Evolutionary conservation across 1,284 basidiomycete species (phyloP).

Genomic region (Sanghuangporus weigelae): DNA sequence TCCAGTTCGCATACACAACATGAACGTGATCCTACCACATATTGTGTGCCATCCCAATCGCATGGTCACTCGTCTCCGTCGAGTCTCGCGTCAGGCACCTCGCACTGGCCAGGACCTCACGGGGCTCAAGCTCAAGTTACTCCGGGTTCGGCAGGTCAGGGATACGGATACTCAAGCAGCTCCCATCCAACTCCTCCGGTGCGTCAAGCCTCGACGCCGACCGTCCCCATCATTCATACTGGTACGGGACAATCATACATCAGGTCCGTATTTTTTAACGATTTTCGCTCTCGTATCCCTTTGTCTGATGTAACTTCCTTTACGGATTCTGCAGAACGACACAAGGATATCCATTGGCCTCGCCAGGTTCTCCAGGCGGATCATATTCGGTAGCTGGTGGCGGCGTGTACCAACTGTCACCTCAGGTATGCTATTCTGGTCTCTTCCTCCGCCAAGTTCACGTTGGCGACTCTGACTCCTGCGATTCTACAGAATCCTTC

Average conservation of each 20-base stretch:
- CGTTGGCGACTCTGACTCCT: neutral
- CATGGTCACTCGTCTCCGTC: neutral
- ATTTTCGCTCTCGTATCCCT: neutral
- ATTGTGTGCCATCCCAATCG: neutral
- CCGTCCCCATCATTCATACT: neutral
- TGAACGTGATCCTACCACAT: neutral
- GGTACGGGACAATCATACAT: neutral
- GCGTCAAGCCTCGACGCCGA: neutral
- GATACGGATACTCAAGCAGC: neutral
- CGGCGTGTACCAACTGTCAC: slow-evolving; percentile 1
- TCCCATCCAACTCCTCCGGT: neutral
- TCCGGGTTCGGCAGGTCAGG: neutral
- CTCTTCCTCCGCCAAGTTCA: neutral
- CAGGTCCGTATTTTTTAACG: neutral
- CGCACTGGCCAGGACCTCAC: neutral
- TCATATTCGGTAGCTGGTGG: neutral
- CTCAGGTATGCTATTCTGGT: neutral
- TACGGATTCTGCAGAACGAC: neutral
- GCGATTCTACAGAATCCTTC: neutral
- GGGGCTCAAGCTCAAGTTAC: neutral
- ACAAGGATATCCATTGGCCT: neutral
- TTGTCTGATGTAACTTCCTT: neutral
- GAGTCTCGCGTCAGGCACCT: neutral
- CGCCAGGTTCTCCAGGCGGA: neutral
- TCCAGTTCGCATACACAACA: neutral